phyloP scores from a whole-genome alignment of 1,284 basidiomycete genomes.

The Meira nashicola region DNA sequence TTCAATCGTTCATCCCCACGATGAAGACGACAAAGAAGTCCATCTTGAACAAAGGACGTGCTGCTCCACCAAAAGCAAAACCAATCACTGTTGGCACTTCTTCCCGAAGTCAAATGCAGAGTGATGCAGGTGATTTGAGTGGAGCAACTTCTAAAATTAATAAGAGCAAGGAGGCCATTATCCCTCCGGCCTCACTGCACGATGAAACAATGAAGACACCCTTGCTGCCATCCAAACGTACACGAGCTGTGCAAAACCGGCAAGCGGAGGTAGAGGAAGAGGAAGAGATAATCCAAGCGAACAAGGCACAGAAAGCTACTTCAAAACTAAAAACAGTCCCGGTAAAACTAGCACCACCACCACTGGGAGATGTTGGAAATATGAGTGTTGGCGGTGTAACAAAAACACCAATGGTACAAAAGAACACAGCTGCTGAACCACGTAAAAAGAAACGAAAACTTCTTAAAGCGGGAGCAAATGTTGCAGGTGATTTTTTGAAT shows the following conservation, averaged over 20 bases:
- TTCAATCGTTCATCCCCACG: too few species aligned
- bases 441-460: constrained; percentile 6
- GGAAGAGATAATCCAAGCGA: background rate
- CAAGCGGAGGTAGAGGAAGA: background rate
- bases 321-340: background rate
- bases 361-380: background rate
- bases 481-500: constrained; percentile 2
- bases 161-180: too few species aligned
- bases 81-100: too few species aligned
- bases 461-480: background rate
- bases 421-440: background rate
- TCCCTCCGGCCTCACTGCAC: too few species aligned
- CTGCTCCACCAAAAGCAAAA: too few species aligned
- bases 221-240: background rate
- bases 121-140: too few species aligned
- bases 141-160: too few species aligned
- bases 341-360: background rate
- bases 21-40: too few species aligned
- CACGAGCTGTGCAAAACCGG: background rate
- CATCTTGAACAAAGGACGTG: too few species aligned
- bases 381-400: background rate
- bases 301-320: background rate
- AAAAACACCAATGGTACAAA: background rate
- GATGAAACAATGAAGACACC: background rate
- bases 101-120: too few species aligned